Evolutionary conservation across 202 grass and related monocot genomes (phyloP).

Genomic region (Panicum hallii): DNA sequence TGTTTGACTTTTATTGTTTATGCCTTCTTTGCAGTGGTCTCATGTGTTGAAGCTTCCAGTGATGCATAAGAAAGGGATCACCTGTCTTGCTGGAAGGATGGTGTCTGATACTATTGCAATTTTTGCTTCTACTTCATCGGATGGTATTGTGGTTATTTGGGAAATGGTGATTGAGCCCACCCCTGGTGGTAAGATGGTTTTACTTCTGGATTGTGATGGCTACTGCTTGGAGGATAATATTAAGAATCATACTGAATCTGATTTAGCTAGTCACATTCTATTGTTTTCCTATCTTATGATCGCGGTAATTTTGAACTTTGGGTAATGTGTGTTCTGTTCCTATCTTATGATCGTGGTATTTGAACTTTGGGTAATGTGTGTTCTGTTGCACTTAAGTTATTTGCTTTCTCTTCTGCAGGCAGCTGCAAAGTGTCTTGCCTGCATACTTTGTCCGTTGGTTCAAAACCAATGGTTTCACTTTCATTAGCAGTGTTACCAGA

Average conservation of each 20-base stretch:
- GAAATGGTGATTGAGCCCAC: slow-evolving; percentile 57
- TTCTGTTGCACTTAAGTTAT: not conserved
- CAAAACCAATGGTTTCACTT: slow-evolving; percentile 96
- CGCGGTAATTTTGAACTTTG: not conserved
- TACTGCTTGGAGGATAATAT: not conserved
- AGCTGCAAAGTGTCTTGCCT: slow-evolving; percentile 74
- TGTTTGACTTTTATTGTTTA: slow-evolving; percentile 17
- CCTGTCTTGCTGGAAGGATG: slow-evolving; percentile 81
- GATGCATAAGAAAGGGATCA: slow-evolving; percentile 93
- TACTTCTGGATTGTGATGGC: not conserved
- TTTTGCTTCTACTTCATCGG: slow-evolving; percentile 89
- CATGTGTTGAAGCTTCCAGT: slow-evolving; percentile 70
- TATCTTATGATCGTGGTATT: not conserved
- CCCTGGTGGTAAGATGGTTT: slow-evolving; percentile 59
- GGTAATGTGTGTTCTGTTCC: not conserved
- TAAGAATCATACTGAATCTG: slow-evolving; percentile 23
- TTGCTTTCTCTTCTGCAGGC: slow-evolving; percentile 52
- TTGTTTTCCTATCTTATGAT: not conserved
- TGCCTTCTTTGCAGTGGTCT: slow-evolving; percentile 72
- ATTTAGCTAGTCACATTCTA: slow-evolving; percentile 22
- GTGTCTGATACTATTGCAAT: slow-evolving; percentile 63
- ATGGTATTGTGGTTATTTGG: slow-evolving; percentile 82
- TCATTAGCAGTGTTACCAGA: slow-evolving; percentile 71
- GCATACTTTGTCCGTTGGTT: slow-evolving; percentile 73
- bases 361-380: slow-evolving; percentile 10